These are phyloP conservation scores for Globisporangium nagaii DNA, from an alignment of 352 stramenopile species.

Conservation along the genomic window DNA sequence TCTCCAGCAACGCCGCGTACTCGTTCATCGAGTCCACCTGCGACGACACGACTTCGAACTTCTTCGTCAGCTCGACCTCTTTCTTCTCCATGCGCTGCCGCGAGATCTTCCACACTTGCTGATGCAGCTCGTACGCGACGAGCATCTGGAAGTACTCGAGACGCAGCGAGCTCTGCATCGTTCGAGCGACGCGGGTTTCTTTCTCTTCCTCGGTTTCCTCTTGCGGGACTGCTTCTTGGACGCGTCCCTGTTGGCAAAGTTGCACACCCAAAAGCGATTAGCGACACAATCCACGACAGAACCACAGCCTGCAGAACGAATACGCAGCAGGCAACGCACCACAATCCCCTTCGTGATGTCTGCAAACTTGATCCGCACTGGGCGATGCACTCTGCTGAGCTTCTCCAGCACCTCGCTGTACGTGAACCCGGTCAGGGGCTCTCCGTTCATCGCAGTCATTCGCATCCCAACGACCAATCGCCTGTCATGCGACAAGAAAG, in stretches of 20 bases:
- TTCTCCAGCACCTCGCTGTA: conserved; percentile 78
- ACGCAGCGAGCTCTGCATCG: conserved; percentile 60
- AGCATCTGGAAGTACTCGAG: conserved; percentile 74
- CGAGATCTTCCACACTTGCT: conserved; percentile 67
- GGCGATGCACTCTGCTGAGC: conserved; percentile 55
- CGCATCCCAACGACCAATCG: conserved; percentile 74
- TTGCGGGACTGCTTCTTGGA: conserved; percentile 45
- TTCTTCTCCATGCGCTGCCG: conserved; percentile 43
- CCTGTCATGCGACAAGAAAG: conserved; percentile 14
- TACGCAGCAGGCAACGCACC: conserved; percentile 27
- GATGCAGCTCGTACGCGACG: conserved; percentile 69
- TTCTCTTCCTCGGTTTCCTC: conserved; percentile 75
- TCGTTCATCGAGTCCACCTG: conserved; percentile 44
- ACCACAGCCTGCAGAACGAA: no score
- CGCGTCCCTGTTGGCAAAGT: conserved; percentile 27
- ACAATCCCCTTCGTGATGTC: conserved; percentile 83
- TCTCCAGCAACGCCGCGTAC: conserved; percentile 39
- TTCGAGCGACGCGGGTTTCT: conserved; percentile 45
- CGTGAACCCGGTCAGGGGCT: conserved; percentile 68
- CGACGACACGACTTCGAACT: conserved; percentile 40
- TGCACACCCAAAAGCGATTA: background rate
- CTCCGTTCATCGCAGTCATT: conserved; percentile 78
- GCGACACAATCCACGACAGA: no score
- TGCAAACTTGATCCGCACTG: conserved; percentile 79
- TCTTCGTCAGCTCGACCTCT: conserved; percentile 46